Percentiles rank a stretch among this genome's conserved stretches.
Evolutionary conservation across 2,329 filamentous ascomycete species (phyloP).

Genomic region (Paradendryphiella salina): DNA sequence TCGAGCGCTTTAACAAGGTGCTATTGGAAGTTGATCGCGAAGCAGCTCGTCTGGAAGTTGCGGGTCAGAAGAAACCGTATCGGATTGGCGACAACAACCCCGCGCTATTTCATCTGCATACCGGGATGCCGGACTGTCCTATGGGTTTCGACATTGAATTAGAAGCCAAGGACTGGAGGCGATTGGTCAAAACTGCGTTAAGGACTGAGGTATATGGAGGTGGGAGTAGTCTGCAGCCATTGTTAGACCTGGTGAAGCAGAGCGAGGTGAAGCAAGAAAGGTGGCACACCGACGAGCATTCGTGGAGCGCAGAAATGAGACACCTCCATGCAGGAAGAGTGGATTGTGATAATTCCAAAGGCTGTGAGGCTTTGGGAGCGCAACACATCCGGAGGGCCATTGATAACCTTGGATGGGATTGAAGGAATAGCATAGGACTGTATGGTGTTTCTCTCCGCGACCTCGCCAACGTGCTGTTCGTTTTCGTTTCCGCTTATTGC

Average conservation of each 20-base stretch:
- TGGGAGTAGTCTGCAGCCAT: conserved; percentile 30
- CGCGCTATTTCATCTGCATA: conserved; percentile 49
- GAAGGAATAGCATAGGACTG: background rate
- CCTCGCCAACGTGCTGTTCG: no score
- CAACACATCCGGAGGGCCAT: conserved; percentile 21
- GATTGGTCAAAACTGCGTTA: conserved; percentile 52
- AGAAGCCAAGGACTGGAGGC: conserved; percentile 49
- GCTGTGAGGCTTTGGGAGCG: conserved; percentile 22
- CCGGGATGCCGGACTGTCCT: conserved; percentile 48
- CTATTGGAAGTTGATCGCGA: conserved; percentile 49
- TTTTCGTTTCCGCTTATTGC: no score
- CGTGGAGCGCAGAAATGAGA: conserved; percentile 23
- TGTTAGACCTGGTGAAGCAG: conserved; percentile 45
- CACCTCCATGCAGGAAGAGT: conserved; percentile 22
- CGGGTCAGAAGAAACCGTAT: conserved; percentile 47
- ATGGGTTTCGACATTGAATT: conserved; percentile 53
- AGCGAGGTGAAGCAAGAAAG: conserved; percentile 49
- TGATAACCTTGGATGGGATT: conserved; percentile 21
- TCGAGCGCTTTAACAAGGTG: conserved; percentile 49
- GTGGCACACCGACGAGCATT: conserved; percentile 44
- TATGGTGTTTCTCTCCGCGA: no score
- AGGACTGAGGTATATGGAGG: conserved; percentile 50
- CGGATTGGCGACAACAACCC: conserved; percentile 50
- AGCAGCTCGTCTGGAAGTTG: conserved; percentile 36
- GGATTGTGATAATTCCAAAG: conserved; percentile 8